These are phyloP conservation scores for Wakefieldia striispora DNA, from an alignment of 768 basidiomycete genomes.

Conservation along the genomic window DNA sequence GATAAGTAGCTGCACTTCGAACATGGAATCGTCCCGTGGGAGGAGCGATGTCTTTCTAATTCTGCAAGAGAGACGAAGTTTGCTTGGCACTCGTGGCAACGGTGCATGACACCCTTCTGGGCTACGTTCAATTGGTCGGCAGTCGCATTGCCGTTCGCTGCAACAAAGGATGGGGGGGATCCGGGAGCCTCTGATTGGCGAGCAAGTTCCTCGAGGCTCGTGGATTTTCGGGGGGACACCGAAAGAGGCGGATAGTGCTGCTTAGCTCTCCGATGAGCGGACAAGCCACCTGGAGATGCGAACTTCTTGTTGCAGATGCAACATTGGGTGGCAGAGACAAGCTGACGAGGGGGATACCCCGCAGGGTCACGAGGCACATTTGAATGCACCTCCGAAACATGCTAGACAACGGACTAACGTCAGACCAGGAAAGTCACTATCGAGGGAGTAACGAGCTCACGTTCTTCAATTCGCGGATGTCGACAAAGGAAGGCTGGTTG, in stretches of 20 bases:
- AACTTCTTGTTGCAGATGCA: conserved; percentile 28
- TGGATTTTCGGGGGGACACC: conserved; percentile 1
- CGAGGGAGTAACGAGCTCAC: conserved; percentile 8
- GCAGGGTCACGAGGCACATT: background rate
- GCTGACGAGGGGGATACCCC: conserved; percentile 1
- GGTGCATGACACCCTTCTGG: conserved; percentile 8
- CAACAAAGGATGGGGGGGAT: background rate
- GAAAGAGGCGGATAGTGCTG: conserved; percentile 15
- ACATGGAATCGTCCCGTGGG: conserved; percentile 22
- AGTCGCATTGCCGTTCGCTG: background rate
- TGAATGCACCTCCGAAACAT: conserved; percentile 20
- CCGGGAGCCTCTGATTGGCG: conserved; percentile 3
- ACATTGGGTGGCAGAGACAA: conserved; percentile 16
- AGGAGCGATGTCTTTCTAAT: conserved; percentile 20
- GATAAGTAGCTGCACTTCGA: conserved; percentile 23
- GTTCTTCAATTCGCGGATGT: conserved; percentile 14
- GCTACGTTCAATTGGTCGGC: background rate
- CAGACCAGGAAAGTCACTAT: background rate
- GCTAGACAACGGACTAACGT: conserved; percentile 13
- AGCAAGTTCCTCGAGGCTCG: conserved; percentile 1
- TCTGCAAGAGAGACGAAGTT: conserved; percentile 15
- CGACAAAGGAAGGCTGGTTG: conserved; percentile 22
- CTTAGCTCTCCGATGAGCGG: conserved; percentile 24
- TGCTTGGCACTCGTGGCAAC: conserved; percentile 20
- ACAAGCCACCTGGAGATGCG: conserved; percentile 14